Base-by-base conservation (phyloP, 192 early-diverging fungal genomes). In the Funneliformis mosseae region DNA sequence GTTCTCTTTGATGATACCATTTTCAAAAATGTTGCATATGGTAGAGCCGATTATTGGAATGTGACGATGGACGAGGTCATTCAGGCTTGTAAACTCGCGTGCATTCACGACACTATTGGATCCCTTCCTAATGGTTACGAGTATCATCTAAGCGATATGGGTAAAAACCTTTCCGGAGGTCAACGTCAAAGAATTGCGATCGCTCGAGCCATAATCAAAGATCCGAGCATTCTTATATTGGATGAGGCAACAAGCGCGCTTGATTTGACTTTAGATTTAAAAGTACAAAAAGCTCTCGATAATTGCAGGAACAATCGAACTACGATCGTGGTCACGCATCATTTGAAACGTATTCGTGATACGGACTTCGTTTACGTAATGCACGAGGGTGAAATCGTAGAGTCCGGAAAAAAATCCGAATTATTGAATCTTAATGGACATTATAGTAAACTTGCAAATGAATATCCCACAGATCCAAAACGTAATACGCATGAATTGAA, bases 1-100 rank as follows among this genome's bases (percentile, higher is more conserved):
- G 92, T 98, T 55, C 90, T 98, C 60, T 98, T 98, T 84, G 93
- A 84, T 80, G 88, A 86, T 10, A 88, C 87, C 39, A 93, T 99
- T 77, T 87, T 88, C 61, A 89, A 96, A 82, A 99, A 99, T 86
- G 88, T 90, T 95, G 77, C 78, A 89, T 60, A 92, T 90, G 88
- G 95, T 89, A 50, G 71, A 62, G 79, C 11, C 18, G 77, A 78
- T 68, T 78, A 67, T 11, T 90, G 90, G 81, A 82, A 78, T 68
- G 88, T 90, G 5, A 94, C 93, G 5, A 90, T 92, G 74, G 83
- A 87, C 8, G 69, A 88, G 12, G 84, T 94, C 14, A 79, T 88
- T 43, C 74, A 83, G 60, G 91, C 90, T 21, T 88, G 87, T 69
- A 85, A 85, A 69, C 84, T 85, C 21, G 92, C 91, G 62, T 94